phyloP scores from a whole-genome alignment of 2,329 filamentous ascomycete genomes.

The Trichoderma sp. region DNA sequence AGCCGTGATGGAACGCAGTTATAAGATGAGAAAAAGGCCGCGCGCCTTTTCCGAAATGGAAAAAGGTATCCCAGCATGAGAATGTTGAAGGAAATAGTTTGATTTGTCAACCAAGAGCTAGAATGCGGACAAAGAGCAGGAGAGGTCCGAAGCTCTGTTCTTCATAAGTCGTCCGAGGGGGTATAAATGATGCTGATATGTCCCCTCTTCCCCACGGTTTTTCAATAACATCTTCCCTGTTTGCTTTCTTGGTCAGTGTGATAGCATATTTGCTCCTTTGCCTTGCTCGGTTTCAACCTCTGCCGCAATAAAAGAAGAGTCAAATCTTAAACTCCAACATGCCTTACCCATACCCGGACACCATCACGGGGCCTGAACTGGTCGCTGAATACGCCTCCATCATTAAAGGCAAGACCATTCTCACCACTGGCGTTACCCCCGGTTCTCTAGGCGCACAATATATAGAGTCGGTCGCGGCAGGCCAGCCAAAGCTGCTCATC shows the following conservation, averaged over 20 bases:
- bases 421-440: conserved; percentile 50
- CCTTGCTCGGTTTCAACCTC: background rate
- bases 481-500: conserved; percentile 48
- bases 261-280: background rate
- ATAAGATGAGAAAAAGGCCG: background rate
- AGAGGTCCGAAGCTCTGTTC: background rate
- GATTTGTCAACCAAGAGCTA: background rate
- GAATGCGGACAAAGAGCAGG: background rate
- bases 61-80: background rate
- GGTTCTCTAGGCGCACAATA: conserved; percentile 46
- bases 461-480: conserved; percentile 44
- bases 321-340: conserved; percentile 5
- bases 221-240: background rate
- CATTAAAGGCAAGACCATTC: conserved; percentile 45
- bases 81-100: background rate
- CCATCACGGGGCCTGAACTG: conserved; percentile 34
- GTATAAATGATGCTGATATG: background rate
- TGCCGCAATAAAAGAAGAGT: background rate
- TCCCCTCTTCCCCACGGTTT: background rate
- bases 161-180: background rate
- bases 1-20: background rate
- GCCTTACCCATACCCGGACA: conserved; percentile 15
- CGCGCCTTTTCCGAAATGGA: background rate
- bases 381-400: conserved; percentile 37
- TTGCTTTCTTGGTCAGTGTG: background rate